These are phyloP conservation scores for Adiantum capillusveneris DNA, from an alignment of 75 land plant genomes.

Conservation along the genomic window DNA sequence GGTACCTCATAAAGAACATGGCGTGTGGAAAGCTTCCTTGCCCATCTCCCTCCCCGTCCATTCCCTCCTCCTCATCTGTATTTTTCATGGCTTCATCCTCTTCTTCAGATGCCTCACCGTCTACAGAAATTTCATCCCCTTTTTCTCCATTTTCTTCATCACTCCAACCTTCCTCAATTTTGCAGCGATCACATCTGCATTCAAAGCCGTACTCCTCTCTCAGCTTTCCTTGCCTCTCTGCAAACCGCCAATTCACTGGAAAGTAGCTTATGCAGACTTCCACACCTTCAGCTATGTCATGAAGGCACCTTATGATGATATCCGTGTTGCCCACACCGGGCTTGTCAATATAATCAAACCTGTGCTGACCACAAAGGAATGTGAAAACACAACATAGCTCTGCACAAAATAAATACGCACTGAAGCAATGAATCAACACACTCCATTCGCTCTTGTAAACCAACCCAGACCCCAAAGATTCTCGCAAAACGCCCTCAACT, in stretches of 20 bases:
- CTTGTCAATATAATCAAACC: constrained; percentile 77
- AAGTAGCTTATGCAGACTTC: constrained; percentile 91
- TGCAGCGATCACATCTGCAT: constrained; percentile 76
- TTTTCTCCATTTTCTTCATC: constrained; percentile 48
- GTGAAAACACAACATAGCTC: no score
- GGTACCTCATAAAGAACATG: constrained; percentile 71
- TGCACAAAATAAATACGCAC: no score
- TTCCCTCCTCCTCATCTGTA: constrained; percentile 15
- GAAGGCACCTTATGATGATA: constrained; percentile 56
- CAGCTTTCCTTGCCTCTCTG: constrained; percentile 58
- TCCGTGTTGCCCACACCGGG: constrained; percentile 43
- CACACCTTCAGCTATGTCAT: constrained; percentile 71
- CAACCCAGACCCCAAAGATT: no score
- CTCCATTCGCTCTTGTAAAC: no score
- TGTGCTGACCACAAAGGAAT: constrained; percentile 5
- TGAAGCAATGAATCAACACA: no score
- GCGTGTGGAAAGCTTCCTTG: constrained; percentile 68
- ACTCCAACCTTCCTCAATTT: constrained; percentile 66
- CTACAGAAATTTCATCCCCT: constrained; percentile 13
- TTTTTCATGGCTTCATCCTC: constrained; percentile 27
- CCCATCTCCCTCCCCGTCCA: constrained; percentile 20
- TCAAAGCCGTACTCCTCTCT: constrained; percentile 77
- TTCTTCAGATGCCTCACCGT: constrained; percentile 14
- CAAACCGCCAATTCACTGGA: constrained; percentile 58
- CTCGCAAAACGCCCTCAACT: no score